Evolutionary conservation across 2,329 filamentous ascomycete species (phyloP).

Genomic region (Byssothecium circinans): DNA sequence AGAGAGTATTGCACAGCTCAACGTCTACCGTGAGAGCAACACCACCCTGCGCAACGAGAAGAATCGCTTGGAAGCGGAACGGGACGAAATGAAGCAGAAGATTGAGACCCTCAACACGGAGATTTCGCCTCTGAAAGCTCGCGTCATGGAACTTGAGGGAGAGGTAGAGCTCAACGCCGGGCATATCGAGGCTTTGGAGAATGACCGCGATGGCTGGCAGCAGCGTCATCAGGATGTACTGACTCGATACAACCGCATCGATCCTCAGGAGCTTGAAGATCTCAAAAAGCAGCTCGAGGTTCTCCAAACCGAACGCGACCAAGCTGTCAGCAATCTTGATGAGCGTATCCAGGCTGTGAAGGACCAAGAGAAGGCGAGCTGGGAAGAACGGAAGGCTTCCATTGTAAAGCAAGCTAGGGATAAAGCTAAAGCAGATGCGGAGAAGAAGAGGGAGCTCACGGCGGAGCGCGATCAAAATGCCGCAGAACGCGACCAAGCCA

Average conservation of each 20-base stretch:
- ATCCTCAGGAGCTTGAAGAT: constrained; percentile 88
- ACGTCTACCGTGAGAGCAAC: constrained; percentile 93
- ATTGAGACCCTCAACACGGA: constrained; percentile 73
- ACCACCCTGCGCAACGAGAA: constrained; percentile 87
- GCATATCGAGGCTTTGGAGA: constrained; percentile 84
- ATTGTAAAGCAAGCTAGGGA: constrained; percentile 55
- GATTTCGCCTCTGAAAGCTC: constrained; percentile 80
- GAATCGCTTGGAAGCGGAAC: constrained; percentile 72
- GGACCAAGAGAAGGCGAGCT: constrained; percentile 15
- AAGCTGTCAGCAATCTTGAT: constrained; percentile 53
- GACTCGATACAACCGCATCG: constrained; percentile 92
- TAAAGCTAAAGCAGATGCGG: constrained; percentile 65
- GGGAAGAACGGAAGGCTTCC: constrained; percentile 35
- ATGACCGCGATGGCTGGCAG: constrained; percentile 93
- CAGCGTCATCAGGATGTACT: constrained; percentile 95
- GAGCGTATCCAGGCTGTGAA: constrained; percentile 47
- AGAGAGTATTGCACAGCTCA: constrained; percentile 93
- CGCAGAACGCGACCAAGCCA: too few relatives aligned
- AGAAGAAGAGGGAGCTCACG: constrained; percentile 53
- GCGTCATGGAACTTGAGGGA: constrained; percentile 79
- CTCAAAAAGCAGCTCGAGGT: constrained; percentile 75
- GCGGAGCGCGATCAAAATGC: constrained; percentile 72
- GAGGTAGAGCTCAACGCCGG: constrained; percentile 79
- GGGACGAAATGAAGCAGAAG: constrained; percentile 72
- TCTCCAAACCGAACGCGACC: constrained; percentile 55